Conservation (phyloP, 2,329 filamentous ascomycete genomes). For the Onygenales sp. region DNA sequence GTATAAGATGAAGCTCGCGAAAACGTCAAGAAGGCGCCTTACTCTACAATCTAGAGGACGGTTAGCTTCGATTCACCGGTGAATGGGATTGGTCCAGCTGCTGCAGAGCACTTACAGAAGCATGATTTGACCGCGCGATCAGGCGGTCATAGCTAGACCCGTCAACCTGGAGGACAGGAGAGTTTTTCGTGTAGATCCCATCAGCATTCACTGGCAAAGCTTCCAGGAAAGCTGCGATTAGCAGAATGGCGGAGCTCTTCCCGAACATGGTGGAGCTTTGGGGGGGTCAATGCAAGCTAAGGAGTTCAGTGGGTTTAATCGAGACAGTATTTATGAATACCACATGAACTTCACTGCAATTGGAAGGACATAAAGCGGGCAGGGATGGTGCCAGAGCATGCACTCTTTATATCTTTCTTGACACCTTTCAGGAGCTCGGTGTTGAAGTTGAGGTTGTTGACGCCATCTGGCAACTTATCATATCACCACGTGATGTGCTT, state of each 20-base stretch:
- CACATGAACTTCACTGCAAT: neutral
- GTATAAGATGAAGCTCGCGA: neutral
- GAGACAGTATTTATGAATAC: neutral
- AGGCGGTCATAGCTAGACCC: constrained; percentile 69
- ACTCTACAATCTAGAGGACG: constrained; percentile 42
- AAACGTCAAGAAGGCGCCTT: constrained; percentile 18
- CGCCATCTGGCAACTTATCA: constrained; percentile 5
- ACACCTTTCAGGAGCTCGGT: neutral
- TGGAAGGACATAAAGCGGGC: neutral
- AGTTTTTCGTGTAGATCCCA: constrained; percentile 75
- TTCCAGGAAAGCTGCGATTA: constrained; percentile 53
- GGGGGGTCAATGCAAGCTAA: neutral
- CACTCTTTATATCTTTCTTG: neutral
- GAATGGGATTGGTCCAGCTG: neutral
- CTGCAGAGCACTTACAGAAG: constrained; percentile 56
- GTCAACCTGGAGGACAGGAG: constrained; percentile 75
- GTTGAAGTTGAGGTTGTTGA: neutral
- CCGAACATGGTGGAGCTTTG: constrained; percentile 20
- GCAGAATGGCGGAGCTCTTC: constrained; percentile 37
- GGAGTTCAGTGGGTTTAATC: neutral
- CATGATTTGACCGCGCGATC: constrained; percentile 83
- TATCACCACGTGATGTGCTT: constrained; percentile 15
- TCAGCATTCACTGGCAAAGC: constrained; percentile 53
- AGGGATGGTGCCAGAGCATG: neutral
- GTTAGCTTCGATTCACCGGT: constrained; percentile 11